Conservation (phyloP, 768 basidiomycete genomes). For the Pulveroboletus sp. region DNA sequence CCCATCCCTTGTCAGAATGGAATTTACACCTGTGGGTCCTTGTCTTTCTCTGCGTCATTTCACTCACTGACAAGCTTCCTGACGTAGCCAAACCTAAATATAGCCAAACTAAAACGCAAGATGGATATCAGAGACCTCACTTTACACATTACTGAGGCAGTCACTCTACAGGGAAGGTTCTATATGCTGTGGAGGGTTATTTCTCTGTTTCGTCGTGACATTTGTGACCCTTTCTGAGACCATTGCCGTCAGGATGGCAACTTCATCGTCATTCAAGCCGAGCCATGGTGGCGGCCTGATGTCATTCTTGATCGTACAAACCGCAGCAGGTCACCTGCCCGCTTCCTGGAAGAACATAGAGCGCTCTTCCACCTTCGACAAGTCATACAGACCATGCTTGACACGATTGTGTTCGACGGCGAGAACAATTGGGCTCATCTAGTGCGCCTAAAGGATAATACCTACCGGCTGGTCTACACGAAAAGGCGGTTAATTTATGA, state of each 20-base stretch:
- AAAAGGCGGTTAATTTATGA: conserved; percentile 20
- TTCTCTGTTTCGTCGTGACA: neutral
- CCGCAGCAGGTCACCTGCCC: no score
- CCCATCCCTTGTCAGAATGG: conserved; percentile 15
- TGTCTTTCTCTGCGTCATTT: neutral
- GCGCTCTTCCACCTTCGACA: conserved; percentile 26
- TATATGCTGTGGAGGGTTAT: conserved; percentile 28
- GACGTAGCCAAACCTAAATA: conserved; percentile 15
- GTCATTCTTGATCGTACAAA: neutral
- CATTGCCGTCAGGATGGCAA: conserved; percentile 22
- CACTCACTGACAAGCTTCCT: neutral
- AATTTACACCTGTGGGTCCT: conserved; percentile 31
- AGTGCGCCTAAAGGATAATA: conserved; percentile 26
- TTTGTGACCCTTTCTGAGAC: conserved; percentile 5
- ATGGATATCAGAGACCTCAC: conserved; percentile 25
- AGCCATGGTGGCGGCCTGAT: conserved; percentile 25
- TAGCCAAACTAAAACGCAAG: conserved; percentile 23
- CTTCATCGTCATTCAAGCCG: conserved; percentile 29
- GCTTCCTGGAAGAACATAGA: conserved; percentile 16
- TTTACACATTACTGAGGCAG: conserved; percentile 12
- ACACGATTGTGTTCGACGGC: conserved; percentile 27
- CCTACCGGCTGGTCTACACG: conserved; percentile 26
- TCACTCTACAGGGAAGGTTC: conserved; percentile 15
- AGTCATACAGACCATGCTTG: conserved; percentile 33
- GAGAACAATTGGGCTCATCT: conserved; percentile 34